phyloP scores from a whole-genome alignment of 2,329 filamentous ascomycete genomes.

The Paraphoma sp. region DNA sequence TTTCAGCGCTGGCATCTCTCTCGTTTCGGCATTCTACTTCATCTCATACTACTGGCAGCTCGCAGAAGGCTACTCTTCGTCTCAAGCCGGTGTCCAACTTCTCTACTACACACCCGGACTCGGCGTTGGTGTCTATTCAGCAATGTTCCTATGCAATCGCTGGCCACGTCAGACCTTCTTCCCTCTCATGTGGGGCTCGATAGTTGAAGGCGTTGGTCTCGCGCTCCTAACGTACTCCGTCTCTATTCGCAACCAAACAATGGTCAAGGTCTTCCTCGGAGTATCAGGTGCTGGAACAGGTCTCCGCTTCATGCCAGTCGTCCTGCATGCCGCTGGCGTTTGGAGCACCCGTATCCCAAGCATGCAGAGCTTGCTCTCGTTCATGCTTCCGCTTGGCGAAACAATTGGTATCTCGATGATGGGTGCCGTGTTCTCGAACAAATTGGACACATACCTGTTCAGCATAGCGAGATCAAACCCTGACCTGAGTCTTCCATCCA shows the following conservation, averaged over 20 bases:
- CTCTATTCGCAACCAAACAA: constrained; percentile 53
- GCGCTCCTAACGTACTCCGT: constrained; percentile 65
- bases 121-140: constrained; percentile 63
- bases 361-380: constrained; percentile 66
- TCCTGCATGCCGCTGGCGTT: constrained; percentile 68
- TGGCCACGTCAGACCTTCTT: constrained; percentile 68
- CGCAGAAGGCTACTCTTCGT: constrained; percentile 61
- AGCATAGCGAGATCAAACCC: constrained; percentile 27
- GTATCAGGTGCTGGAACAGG: constrained; percentile 69
- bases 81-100: constrained; percentile 56
- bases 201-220: constrained; percentile 65
- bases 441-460: constrained; percentile 38
- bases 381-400: constrained; percentile 68
- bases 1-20: constrained; percentile 63
- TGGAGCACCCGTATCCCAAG: constrained; percentile 65
- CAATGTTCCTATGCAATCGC: constrained; percentile 66
- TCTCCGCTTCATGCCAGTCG: constrained; percentile 69
- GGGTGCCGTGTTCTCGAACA: constrained; percentile 73
- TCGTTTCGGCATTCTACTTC: constrained; percentile 69
- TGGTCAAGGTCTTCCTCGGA: constrained; percentile 72
- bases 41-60: constrained; percentile 72
- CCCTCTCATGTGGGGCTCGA: constrained; percentile 55
- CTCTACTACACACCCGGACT: constrained; percentile 71
- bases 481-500: constrained; percentile 26
- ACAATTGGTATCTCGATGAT: constrained; percentile 71